Base-by-base conservation (phyloP, 805 yeast species). In the Saccharomycopsis amapae region DNA sequence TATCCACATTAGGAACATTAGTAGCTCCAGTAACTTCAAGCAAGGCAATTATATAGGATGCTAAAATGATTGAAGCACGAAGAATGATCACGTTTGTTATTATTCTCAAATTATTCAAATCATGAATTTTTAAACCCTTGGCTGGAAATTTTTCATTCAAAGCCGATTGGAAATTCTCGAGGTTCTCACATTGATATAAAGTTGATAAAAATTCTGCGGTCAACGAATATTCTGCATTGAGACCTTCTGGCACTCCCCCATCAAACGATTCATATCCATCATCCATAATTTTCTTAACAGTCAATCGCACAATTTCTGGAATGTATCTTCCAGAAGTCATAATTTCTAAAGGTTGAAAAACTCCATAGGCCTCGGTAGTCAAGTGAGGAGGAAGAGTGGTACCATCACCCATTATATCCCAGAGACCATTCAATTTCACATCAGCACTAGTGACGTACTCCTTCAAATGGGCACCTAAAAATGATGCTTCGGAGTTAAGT, bases 261-360 rank as follows among this genome's bases (percentile, higher is more conserved):
- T 26, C 30, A 26, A 39, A 30, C 28, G 4, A 19, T 20, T 28
- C 17, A 22, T n/a, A 30, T 4, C 28, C 22, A 13, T 39, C 42
- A 17, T 12, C 28, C 19, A 39, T 39, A 17, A 30, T 5, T 3
- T 39, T 32, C 12, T 28, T 17, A 17, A 39, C 13, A 6, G 32
- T 30, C 28, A 39, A 30, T 39, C 42, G 19, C 2, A 44, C 42
- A 13, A 44, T 22, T 34, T 44, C 47, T 7, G 42, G 28, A 22
- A 34, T 33, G 18, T 45, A 45, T 41, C 49, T 45, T 13, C 45
- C 49, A n/a, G 45, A 34, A 13, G 49, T 41, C 23, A 45, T 30
- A 9, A 34, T 34, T 28, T 45, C 49, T 12, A 40, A 41, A 9
- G 49, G 45, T 18, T 40, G 40, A 22, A 40, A 40, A 26, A 42